phyloP scores from a whole-genome alignment of 1,139 yeast species.

The Tardiomyces digboiensis region DNA sequence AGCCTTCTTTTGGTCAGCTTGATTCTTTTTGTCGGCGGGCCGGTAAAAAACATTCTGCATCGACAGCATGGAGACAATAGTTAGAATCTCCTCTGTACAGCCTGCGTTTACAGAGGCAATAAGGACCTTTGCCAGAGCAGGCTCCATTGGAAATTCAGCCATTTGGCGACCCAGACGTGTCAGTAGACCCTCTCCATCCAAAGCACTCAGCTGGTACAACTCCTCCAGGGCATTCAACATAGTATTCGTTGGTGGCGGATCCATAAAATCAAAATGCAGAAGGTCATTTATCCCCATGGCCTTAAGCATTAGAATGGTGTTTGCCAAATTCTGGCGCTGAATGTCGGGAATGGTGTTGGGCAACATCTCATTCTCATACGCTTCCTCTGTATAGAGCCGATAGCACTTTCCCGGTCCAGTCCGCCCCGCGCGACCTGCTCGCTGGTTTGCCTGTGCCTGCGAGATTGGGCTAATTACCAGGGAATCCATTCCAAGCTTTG shows the following conservation, averaged over 20 bases:
- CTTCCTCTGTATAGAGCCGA: slow-evolving; percentile 79
- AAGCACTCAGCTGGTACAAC: slow-evolving; percentile 79
- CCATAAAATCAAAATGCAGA: slow-evolving; percentile 80
- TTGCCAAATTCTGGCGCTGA: slow-evolving; percentile 65
- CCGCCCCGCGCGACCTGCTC: slow-evolving; percentile 98
- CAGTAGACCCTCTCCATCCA: slow-evolving; percentile 68
- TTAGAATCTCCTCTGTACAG: slow-evolving; percentile 56
- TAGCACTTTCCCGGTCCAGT: slow-evolving; percentile 96
- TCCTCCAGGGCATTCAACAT: slow-evolving; percentile 70
- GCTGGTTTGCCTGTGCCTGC: slow-evolving; percentile 88
- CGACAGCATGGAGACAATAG: slow-evolving; percentile 74
- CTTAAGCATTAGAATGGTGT: slow-evolving; percentile 63
- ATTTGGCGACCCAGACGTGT: slow-evolving; percentile 74
- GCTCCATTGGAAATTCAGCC: slow-evolving; percentile 93
- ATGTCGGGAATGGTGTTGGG: slow-evolving; percentile 84
- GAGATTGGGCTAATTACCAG: slow-evolving; percentile 82
- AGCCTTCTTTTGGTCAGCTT: slow-evolving; percentile 88
- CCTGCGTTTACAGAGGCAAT: slow-evolving; percentile 50
- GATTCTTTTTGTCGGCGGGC: slow-evolving; percentile 79
- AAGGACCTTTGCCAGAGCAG: slow-evolving; percentile 73
- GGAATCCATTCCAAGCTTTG: slow-evolving; percentile 85
- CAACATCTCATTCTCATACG: slow-evolving; percentile 70
- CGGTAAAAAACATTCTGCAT: slow-evolving; percentile 94
- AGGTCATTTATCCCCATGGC: slow-evolving; percentile 80
- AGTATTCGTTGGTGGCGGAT: slow-evolving; percentile 67